phyloP scores from a whole-genome alignment of 2,329 filamentous ascomycete genomes.

The Aspergillus quadricinctus region DNA sequence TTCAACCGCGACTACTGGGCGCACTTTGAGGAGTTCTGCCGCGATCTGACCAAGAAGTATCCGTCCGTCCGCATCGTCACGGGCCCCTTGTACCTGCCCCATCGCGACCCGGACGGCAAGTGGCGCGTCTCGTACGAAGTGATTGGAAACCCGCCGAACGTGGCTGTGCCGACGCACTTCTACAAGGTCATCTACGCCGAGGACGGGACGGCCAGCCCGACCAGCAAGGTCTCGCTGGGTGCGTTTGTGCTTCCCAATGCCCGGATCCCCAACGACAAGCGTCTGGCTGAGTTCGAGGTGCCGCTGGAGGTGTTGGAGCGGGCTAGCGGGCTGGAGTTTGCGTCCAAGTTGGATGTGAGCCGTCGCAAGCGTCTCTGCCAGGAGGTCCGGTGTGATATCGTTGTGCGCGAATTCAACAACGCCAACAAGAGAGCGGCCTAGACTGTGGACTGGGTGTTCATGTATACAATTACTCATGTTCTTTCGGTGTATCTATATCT shows the following conservation, averaged over 20 bases:
- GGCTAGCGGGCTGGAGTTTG: constrained; percentile 89
- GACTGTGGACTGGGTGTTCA: neutral
- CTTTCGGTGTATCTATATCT: neutral
- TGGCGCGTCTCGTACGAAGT: constrained; percentile 96
- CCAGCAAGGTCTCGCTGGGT: constrained; percentile 76
- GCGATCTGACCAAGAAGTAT: constrained; percentile 73
- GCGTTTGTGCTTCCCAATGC: constrained; percentile 96
- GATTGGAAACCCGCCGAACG: constrained; percentile 86
- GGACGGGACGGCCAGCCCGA: constrained; percentile 57
- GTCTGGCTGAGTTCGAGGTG: constrained; percentile 87
- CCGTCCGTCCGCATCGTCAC: constrained; percentile 88
- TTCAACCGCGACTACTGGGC: constrained; percentile 99
- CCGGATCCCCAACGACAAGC: constrained; percentile 79
- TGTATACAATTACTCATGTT: neutral
- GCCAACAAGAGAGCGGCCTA: constrained; percentile 44
- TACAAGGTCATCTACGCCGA: constrained; percentile 99
- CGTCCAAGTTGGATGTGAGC: constrained; percentile 67
- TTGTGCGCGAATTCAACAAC: constrained; percentile 73
- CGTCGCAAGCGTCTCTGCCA: constrained; percentile 77
- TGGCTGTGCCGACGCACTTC: constrained; percentile 96
- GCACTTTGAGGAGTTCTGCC: constrained; percentile 96
- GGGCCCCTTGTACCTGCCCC: constrained; percentile 87
- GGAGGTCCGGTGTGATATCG: constrained; percentile 76
- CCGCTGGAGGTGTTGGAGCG: constrained; percentile 89
- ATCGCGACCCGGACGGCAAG: constrained; percentile 82